Evolutionary conservation across 2,329 filamentous ascomycete species (phyloP), one percentile per base, ranked within the genome.

Genomic region (Gaeumannomyces sp.): DNA sequence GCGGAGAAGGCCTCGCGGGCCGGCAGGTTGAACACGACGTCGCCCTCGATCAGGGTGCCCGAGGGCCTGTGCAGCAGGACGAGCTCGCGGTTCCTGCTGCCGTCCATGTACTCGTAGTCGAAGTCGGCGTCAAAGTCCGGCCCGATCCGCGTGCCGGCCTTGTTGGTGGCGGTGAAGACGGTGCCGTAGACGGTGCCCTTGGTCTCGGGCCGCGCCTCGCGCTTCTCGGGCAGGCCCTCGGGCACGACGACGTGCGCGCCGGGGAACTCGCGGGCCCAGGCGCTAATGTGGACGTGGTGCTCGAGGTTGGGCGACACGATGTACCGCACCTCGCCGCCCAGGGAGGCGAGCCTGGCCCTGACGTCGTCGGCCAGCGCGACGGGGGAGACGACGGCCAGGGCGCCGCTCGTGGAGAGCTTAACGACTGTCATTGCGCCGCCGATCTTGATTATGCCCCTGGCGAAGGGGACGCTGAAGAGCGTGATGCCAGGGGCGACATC

Each of bases 371-470:
- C 89, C 33, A 89, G 79, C 19, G 80, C 82, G 57, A 87, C 84
- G 4, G 88, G 87, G 0, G 85, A 89, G 78, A 90, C 89, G 70
- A 90, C 84, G 63, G 86, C 86, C 28, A 89, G 79, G 38, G 80
- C 79, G 31, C 87, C 87, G 31, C 81, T 82, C 4, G n/a, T 58
- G 66, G 80, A 77, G 62, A 90, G 80, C 69, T 83, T 84, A 66
- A 90, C 85, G 35, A 91, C 78, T 11, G 89, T 91, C 66, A 83
- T 87, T 69, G 89, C 79, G 60, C 87, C 88, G 62, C 89, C 89
- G 69, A 92, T 79, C 73, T 88, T 89, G 70, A 90, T 76, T 60
- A 76, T 76, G 25, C 88, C 88, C 69, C 88, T 87, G 60, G 80
- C 75, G 76, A 92, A 92, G 7, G 89, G 89, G 6, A 86, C 77